Evolutionary conservation across 108 stramenopile species (phyloP).

Genomic region (Stephanodiscus minutulus): DNA sequence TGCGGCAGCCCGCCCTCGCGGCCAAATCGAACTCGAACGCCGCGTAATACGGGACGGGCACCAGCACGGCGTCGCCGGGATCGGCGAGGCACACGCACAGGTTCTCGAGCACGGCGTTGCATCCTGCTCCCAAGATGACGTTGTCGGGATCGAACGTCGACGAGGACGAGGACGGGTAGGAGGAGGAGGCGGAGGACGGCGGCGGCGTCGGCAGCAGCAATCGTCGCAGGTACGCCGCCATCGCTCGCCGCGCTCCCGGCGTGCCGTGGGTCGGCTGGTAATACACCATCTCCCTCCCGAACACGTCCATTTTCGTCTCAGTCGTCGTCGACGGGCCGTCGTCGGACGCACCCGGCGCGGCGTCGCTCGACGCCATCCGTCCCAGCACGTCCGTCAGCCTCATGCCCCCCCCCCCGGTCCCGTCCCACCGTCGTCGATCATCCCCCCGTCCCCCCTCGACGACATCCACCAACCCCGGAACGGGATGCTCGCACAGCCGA

Average conservation of each 20-base stretch:
- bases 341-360: neutral
- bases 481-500: constrained; percentile 63
- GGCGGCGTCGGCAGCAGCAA: constrained; percentile 29
- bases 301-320: constrained; percentile 15
- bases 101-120: constrained; percentile 90
- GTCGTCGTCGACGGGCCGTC: neutral
- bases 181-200: neutral
- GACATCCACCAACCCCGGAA: constrained; percentile 7
- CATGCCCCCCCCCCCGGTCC: neutral
- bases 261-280: constrained; percentile 87
- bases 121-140: constrained; percentile 79
- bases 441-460: neutral
- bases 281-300: constrained; percentile 76
- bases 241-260: constrained; percentile 48
- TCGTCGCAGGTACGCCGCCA: constrained; percentile 65
- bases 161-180: constrained; percentile 18
- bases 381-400: constrained; percentile 34
- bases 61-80: constrained; percentile 84
- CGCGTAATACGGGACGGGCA: constrained; percentile 92
- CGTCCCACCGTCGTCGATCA: neutral
- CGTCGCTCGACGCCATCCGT: constrained; percentile 19
- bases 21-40: constrained; percentile 92
- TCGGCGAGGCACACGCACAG: constrained; percentile 77
- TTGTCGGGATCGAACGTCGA: constrained; percentile 61
- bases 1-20: constrained; percentile 65